Base-by-base conservation (phyloP, 208 protist genomes). In the Leishmania mexicana region DNA sequence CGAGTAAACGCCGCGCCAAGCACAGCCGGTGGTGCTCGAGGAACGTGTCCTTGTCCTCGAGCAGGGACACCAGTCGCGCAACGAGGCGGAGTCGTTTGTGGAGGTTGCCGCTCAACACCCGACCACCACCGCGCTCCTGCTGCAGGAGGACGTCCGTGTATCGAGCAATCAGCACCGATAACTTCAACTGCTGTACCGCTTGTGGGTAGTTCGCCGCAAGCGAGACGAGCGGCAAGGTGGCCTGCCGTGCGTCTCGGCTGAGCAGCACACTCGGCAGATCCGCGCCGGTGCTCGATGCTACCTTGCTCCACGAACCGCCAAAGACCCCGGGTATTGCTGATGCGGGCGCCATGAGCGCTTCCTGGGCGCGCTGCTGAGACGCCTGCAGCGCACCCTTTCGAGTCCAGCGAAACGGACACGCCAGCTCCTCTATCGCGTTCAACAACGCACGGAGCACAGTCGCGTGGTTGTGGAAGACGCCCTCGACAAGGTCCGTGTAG, bases 11-110 rank as follows among this genome's bases (percentile, higher is more conserved):
- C 53, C 87, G 88, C 40, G 88, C 86, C 31, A 95, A 80, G 13
- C 83, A 86, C 49, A 88, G 60, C 47, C 84, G 85, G 77, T 92
- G 89, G 77, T 91, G 79, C 83, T 93, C 89, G 4, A 95, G 70
- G 68, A 94, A 94, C 0, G 87, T 82, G 79, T 93, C 90, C 75
- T 95, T 93, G 75, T 92, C 85, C 80, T 94, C 90, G 21, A 95
- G 70, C 31, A 93, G 80, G 3, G 83, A 58, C 17, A 87, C 89
- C 15, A 95, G 81, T 15, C 72, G 78, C 19, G 83, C 85, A 13
- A 95, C 78, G 58, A 80, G 80, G 13, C 60, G 76, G 54, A 84
- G 75, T 1, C 78, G 85, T 51, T 73, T 74, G 21, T 78, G 68
- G 21, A 84, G 70, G 60, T 81, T 84, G 13, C 60, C 57, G 13